Evolutionary conservation across 2,329 filamentous ascomycete species (phyloP).

Genomic region (Penicillium sp.): DNA sequence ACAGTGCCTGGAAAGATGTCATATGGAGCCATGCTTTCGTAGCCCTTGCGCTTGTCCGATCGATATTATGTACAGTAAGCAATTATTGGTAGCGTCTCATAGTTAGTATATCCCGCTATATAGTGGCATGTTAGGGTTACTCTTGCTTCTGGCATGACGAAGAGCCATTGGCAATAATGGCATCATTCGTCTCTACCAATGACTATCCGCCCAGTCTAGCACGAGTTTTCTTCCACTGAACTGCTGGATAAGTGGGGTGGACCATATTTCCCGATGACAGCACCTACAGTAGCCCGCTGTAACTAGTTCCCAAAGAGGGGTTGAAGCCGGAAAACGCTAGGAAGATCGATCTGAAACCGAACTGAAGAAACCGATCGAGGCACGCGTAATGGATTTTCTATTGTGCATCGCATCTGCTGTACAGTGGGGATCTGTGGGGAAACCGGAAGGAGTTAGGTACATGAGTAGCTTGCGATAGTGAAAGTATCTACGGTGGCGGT

Average conservation of each 20-base stretch:
- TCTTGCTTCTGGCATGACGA: neutral
- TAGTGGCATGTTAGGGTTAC: neutral
- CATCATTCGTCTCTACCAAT: neutral
- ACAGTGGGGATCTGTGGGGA: neutral
- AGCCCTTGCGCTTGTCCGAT: constrained; percentile 13
- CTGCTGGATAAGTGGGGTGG: neutral
- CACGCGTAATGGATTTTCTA: neutral
- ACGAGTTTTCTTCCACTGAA: constrained; percentile 13
- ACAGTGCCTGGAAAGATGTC: neutral
- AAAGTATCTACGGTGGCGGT: constrained; percentile 7
- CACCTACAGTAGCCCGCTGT: constrained; percentile 7
- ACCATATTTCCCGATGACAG: neutral
- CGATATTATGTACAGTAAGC: constrained; percentile 11
- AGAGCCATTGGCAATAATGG: neutral
- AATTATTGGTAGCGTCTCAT: constrained; percentile 14
- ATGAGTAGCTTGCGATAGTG: constrained; percentile 12
- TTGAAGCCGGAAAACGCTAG: neutral
- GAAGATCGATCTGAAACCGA: constrained; percentile 9
- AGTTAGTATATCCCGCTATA: neutral
- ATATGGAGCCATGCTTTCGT: constrained; percentile 2
- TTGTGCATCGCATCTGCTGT: neutral
- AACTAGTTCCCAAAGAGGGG: neutral
- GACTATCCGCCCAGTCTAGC: constrained; percentile 7
- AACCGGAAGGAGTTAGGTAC: constrained; percentile 5
- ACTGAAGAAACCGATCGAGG: constrained; percentile 13